Evolutionary conservation across 208 protist species (phyloP).

Genomic region (Angomonas ambiguus): DNA sequence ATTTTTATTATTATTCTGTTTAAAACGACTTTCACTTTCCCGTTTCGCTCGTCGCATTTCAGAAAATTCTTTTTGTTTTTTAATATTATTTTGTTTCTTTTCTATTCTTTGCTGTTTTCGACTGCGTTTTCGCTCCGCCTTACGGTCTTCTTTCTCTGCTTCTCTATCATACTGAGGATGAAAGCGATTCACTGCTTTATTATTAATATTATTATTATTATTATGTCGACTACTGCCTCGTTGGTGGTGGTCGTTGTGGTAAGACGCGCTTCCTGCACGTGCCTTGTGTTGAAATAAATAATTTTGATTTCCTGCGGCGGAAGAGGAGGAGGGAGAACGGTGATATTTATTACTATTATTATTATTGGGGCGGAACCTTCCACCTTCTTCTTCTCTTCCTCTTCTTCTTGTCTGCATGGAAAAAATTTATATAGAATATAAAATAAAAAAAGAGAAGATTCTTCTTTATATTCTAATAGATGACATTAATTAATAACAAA

Average conservation of each 20-base stretch:
- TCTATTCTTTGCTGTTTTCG: not conserved
- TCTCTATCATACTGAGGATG: no score
- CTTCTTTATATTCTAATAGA: not conserved
- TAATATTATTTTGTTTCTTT: not conserved
- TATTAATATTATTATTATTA: slow-evolving; percentile 4
- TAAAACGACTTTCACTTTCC: not conserved
- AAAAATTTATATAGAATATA: not conserved
- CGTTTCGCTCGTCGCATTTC: not conserved
- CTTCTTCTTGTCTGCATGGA: not conserved
- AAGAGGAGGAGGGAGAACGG: no score
- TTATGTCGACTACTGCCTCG: not conserved
- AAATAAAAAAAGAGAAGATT: not conserved
- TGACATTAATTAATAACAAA: not conserved
- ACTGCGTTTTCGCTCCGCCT: not conserved
- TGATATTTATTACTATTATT: no score
- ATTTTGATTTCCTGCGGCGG: no score
- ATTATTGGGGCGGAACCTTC: not conserved
- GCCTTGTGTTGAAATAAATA: not conserved
- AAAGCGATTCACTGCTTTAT: not conserved
- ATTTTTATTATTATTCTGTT: not conserved
- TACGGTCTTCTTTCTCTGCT: no score
- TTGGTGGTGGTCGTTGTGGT: no score
- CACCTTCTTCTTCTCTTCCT: not conserved
- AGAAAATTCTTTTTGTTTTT: not conserved
- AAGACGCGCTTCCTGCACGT: not conserved